Percentiles rank a stretch among this genome's conserved stretches.
phyloP scores from a whole-genome alignment of 1,284 basidiomycete species.

The Heterobasidion irregulare region DNA sequence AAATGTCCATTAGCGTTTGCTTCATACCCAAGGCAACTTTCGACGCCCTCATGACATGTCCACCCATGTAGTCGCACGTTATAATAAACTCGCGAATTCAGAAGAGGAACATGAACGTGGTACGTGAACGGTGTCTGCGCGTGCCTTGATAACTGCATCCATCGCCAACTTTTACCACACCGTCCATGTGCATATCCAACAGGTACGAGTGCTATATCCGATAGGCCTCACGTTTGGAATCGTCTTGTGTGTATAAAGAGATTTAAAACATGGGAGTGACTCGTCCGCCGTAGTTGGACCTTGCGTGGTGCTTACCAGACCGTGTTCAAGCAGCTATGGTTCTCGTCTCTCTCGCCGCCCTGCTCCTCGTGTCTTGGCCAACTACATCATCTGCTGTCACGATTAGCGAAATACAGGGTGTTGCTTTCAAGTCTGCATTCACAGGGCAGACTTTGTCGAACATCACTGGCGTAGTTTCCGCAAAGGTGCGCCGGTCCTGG shows the following conservation, averaged over 20 bases:
- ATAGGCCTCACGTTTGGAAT: neutral
- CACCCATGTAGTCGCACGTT: neutral
- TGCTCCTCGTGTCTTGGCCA: neutral
- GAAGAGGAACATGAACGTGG: neutral
- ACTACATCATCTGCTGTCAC: neutral
- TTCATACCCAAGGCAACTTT: too few relatives aligned
- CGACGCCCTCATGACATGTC: too few relatives aligned
- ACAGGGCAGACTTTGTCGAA: constrained; percentile 37
- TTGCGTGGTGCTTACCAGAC: neutral
- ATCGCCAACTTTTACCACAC: neutral
- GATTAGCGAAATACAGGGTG: constrained; percentile 42
- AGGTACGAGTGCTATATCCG: neutral
- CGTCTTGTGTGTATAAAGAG: neutral
- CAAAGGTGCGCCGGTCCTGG: constrained; percentile 30
- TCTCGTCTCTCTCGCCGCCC: neutral
- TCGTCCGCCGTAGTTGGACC: neutral
- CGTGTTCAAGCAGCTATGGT: neutral
- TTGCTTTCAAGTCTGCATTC: constrained; percentile 40
- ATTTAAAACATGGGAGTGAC: neutral
- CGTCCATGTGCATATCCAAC: neutral
- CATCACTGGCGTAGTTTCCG: constrained; percentile 46
- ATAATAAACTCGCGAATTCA: neutral
- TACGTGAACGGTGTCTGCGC: neutral
- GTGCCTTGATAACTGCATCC: neutral
- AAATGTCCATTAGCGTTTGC: too few relatives aligned